Evolutionary conservation across 225 moss, liverwort and hornwort genomes (phyloP), one percentile per base, ranked within the genome.

Genomic region (Lunularia cruciata): DNA sequence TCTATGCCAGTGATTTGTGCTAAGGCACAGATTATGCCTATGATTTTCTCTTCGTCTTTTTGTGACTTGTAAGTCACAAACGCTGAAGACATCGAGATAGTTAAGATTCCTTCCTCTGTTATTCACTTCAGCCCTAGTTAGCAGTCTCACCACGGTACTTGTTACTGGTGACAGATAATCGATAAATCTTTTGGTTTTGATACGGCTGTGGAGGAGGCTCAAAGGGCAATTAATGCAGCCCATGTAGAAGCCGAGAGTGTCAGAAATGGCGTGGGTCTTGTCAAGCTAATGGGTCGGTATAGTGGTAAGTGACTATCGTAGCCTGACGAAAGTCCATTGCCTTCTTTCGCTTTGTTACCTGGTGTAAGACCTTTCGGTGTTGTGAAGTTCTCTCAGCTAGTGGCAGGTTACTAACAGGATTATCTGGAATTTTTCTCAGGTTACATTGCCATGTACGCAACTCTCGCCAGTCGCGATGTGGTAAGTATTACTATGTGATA

Each of bases 101-200:
- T n/a, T n/a, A n/a, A n/a, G n/a, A n/a, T n/a, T n/a, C n/a, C n/a
- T n/a, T n/a, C n/a, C n/a, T n/a, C n/a, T n/a, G n/a, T n/a, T n/a
- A n/a, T n/a, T n/a, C n/a, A n/a, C n/a, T n/a, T n/a, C n/a, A n/a
- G n/a, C n/a, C n/a, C n/a, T n/a, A n/a, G n/a, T n/a, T n/a, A n/a
- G n/a, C n/a, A n/a, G n/a, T n/a, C n/a, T n/a, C n/a, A n/a, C n/a
- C n/a, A n/a, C n/a, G n/a, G n/a, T n/a, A 33, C 34, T 58, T 33
- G 34, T n/a, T 48, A 20, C 19, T 58, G 55, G 20, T 39, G 37
- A n/a, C 76, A 83, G 83, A 75, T 88, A 4, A 88, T 88, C 46
- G 88, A 88, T 31, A 88, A 83, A 70, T 85, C 88, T 25, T 88
- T 88, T 72, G 88, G 88, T 33, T 85, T 88, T 47, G 87, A 88